phyloP scores from a whole-genome alignment of 2,329 filamentous ascomycete species.

The Aspergillus novofumigatus region DNA sequence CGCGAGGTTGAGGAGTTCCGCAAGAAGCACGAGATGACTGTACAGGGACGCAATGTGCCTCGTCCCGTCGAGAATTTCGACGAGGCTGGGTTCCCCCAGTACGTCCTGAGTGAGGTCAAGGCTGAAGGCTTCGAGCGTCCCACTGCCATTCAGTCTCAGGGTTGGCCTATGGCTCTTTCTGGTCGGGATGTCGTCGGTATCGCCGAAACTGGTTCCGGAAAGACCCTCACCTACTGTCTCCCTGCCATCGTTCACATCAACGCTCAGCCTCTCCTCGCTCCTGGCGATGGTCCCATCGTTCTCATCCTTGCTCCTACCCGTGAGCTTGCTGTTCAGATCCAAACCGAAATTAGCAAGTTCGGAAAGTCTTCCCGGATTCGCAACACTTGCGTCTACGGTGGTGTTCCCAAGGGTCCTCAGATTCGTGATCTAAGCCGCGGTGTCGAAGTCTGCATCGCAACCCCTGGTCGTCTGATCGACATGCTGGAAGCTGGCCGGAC shows the following conservation, averaged over 20 bases:
- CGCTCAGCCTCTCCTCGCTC: slow-evolving; percentile 90
- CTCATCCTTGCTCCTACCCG: slow-evolving; percentile 93
- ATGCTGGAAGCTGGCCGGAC: slow-evolving; percentile 98
- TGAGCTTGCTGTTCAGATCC: slow-evolving; percentile 97
- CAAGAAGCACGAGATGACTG: slow-evolving; percentile 75
- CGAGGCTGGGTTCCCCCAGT: slow-evolving; percentile 92
- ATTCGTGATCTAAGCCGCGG: slow-evolving; percentile 91
- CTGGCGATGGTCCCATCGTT: slow-evolving; percentile 93
- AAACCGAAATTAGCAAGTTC: slow-evolving; percentile 97
- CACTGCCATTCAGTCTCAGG: slow-evolving; percentile 95
- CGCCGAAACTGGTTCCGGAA: slow-evolving; percentile 97
- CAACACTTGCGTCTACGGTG: slow-evolving; percentile 98
- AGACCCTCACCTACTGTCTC: slow-evolving; percentile 97
- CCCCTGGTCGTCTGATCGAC: slow-evolving; percentile 94
- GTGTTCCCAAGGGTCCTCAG: slow-evolving; percentile 95
- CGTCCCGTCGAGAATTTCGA: slow-evolving; percentile 96
- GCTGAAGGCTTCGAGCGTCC: slow-evolving; percentile 91
- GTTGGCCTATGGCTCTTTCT: slow-evolving; percentile 98
- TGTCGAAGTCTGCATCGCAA: slow-evolving; percentile 98
- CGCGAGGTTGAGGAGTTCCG: slow-evolving; percentile 87
- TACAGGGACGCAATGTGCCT: slow-evolving; percentile 76
- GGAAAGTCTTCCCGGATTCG: slow-evolving; percentile 96
- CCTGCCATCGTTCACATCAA: slow-evolving; percentile 99
- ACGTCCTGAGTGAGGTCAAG: slow-evolving; percentile 98
- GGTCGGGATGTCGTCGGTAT: slow-evolving; percentile 98